Percentiles rank a stretch among this genome's conserved stretches.
Evolutionary conservation across 1,139 yeast species (phyloP).

Genomic region (Taphrina populina): DNA sequence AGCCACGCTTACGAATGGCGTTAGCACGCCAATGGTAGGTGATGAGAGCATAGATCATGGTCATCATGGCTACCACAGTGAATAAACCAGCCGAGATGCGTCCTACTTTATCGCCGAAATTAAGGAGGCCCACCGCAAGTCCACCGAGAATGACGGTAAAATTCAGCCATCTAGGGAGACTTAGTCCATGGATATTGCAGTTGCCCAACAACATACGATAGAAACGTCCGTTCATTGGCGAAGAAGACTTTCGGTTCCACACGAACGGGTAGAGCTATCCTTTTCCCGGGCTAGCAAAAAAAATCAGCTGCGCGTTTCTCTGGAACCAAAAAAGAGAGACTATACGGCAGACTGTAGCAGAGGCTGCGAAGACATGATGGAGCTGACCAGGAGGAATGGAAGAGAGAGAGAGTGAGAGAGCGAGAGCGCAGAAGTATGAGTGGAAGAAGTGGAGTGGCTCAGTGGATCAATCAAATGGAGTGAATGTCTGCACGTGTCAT

Average conservation of each 20-base stretch:
- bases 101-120: slow-evolving; percentile 93
- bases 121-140: slow-evolving; percentile 88
- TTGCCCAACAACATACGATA: slow-evolving; percentile 5
- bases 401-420: neutral
- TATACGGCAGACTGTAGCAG: slow-evolving; percentile 29
- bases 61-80: slow-evolving; percentile 90
- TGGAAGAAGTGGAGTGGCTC: no score
- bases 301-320: neutral
- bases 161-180: slow-evolving; percentile 79
- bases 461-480: no score
- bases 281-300: slow-evolving; percentile 58
- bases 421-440: neutral
- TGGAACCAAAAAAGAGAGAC: neutral
- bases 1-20: slow-evolving; percentile 94
- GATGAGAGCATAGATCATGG: slow-evolving; percentile 90
- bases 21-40: slow-evolving; percentile 99
- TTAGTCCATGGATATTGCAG: no score
- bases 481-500: no score
- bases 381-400: neutral
- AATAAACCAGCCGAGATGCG: slow-evolving; percentile 90
- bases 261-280: slow-evolving; percentile 95
- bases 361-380: slow-evolving; percentile 26
- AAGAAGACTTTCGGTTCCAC: slow-evolving; percentile 98
- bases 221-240: slow-evolving; percentile 86
- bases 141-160: slow-evolving; percentile 97